phyloP scores from a whole-genome alignment of 805 yeast species.

The Kodamaea lidongshanica region DNA sequence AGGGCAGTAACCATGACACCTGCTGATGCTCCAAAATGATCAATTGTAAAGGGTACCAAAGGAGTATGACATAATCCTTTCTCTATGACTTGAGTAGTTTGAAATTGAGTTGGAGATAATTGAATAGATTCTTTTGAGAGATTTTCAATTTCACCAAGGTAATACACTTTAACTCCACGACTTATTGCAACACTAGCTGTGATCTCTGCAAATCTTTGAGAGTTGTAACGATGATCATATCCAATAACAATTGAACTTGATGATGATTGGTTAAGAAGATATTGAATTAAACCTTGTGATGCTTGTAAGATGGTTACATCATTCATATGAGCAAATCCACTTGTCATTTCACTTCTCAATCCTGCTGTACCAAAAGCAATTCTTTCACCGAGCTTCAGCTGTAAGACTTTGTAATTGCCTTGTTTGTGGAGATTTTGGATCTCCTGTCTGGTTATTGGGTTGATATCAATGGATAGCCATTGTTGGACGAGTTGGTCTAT shows the following conservation, averaged over 20 bases:
- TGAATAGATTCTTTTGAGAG: conserved; percentile 24
- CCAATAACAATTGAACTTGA: conserved; percentile 61
- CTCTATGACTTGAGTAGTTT: conserved; percentile 1
- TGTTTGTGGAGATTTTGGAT: conserved; percentile 39
- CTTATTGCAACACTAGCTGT: conserved; percentile 68
- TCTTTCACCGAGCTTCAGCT: conserved; percentile 47
- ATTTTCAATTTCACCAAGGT: conserved; percentile 39
- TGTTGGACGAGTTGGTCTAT: conserved; percentile 25
- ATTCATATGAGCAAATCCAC: conserved; percentile 87
- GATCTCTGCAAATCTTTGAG: conserved; percentile 70
- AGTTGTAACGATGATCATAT: conserved; percentile 84
- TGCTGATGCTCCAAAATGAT: conserved; percentile 52
- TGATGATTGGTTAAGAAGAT: conserved; percentile 25
- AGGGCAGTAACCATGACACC: conserved; percentile 95
- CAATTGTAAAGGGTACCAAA: conserved; percentile 82
- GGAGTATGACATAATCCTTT: conserved; percentile 67
- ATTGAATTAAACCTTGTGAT: conserved; percentile 69
- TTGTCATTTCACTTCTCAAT: conserved; percentile 77
- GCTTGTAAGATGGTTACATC: conserved; percentile 86
- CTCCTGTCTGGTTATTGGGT: conserved; percentile 48
- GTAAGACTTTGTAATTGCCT: conserved; percentile 40
- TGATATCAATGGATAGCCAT: conserved; percentile 34
- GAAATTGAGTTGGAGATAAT: conserved; percentile 4
- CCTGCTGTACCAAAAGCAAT: conserved; percentile 94
- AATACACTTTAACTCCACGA: conserved; percentile 65